A percentile compares a stretch with the other conserved stretches of the same genome.
Conservation (phyloP, 2,329 filamentous ascomycete species). For the Phaeosphaeria sp. region DNA sequence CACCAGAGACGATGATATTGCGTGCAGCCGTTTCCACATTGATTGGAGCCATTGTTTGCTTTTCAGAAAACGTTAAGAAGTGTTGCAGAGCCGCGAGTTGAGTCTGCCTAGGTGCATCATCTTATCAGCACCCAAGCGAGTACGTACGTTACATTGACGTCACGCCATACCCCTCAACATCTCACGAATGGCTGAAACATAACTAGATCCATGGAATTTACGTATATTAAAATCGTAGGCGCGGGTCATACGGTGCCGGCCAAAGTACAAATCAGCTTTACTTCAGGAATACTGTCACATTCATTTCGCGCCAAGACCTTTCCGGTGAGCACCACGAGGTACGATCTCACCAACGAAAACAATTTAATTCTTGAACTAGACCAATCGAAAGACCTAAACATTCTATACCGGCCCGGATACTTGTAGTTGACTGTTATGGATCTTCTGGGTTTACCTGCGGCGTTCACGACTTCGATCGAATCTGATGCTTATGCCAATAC, state of each 20-base stretch:
- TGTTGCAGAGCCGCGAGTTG: not conserved
- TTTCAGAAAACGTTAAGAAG: not conserved
- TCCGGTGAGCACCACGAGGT: not conserved
- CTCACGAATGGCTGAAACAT: not conserved
- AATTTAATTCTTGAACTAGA: too few relatives aligned
- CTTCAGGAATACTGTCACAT: too few relatives aligned
- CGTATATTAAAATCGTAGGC: too few relatives aligned
- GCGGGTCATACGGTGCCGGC: too few relatives aligned
- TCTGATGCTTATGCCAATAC: too few relatives aligned
- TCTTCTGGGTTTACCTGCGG: too few relatives aligned
- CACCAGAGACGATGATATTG: slow-evolving; percentile 51
- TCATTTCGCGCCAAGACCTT: not conserved
- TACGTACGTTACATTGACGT: slow-evolving; percentile 34
- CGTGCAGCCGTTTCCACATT: slow-evolving; percentile 24
- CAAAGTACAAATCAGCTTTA: too few relatives aligned
- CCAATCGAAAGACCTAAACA: too few relatives aligned
- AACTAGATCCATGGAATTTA: too few relatives aligned
- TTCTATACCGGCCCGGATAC: too few relatives aligned
- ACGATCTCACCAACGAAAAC: not conserved
- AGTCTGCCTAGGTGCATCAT: not conserved
- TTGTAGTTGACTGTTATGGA: too few relatives aligned
- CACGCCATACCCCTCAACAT: slow-evolving; percentile 12
- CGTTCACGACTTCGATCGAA: too few relatives aligned
- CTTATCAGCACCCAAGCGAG: slow-evolving; percentile 8
- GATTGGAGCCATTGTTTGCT: slow-evolving; percentile 10